Evolutionary conservation across 1,284 basidiomycete genomes (phyloP), one percentile per base, ranked within the genome.

Genomic region (Ceratobasidium sp.): DNA sequence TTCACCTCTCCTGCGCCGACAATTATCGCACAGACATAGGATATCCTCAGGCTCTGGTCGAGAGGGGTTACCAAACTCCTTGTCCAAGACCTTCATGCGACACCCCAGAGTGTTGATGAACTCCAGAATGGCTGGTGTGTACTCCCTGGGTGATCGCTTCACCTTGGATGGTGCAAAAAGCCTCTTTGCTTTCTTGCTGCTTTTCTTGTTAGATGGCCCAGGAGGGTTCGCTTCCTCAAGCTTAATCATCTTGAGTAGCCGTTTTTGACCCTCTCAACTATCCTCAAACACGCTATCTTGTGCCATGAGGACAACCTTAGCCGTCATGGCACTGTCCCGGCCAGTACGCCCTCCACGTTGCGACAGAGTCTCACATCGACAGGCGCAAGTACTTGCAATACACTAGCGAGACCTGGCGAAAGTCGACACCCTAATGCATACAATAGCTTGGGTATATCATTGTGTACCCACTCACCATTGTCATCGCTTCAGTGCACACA

Each of bases 401-500:
- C 13, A 29, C 25, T 29, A 32, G 34, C 19, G 25, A 9, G 25
- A 62, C 59, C 19, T 15, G 15, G 29, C 37, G 32, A 40, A 62
- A 62, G 59, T 62, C 59, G n/a, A 62, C n/a, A 29, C 59, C 59
- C 59, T 62, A 25, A 13, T 29, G 25, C 25, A n/a, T n/a, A 62
- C 17, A 62, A 34, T 29, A 32, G 25, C 34, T 32, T 34, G 34
- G 13, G 15, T 62, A 34, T 15, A 32, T 40, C 19, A 34, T n/a
- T 32, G 15, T 15, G 29, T 9, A 62, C 29, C 34, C 43, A 64
- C 61, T 9, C 43, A 64, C 61, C 61, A 64, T 17, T 19, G 61
- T 46, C 34, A 64, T 7, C 43, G 61, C 6, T 25, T 64, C 43
- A 22, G 61, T 64, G 40, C 34, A 40, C 7, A 64, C 43, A 64